Evolutionary conservation across 805 yeast genomes (phyloP).

Genomic region (Ogataea corticis): DNA sequence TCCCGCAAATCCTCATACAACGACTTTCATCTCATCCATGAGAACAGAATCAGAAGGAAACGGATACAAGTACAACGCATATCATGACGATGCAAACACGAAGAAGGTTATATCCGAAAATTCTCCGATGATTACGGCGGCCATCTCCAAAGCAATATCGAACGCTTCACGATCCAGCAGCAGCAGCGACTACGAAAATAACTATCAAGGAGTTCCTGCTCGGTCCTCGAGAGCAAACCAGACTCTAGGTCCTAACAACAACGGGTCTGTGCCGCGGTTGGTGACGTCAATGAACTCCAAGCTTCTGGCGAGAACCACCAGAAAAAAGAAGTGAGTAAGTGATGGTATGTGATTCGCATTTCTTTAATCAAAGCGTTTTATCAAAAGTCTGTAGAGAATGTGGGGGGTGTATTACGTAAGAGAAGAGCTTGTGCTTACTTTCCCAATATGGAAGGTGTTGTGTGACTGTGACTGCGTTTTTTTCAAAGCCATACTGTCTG

Average conservation of each 20-base stretch:
- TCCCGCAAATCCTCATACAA: slow-evolving; percentile 15
- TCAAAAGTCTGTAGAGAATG: too few relatives aligned
- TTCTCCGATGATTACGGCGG: slow-evolving; percentile 37
- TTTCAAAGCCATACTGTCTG: background rate
- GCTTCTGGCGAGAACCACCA: slow-evolving; percentile 55
- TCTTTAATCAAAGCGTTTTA: too few relatives aligned
- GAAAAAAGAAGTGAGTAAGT: slow-evolving; percentile 38
- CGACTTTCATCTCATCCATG: slow-evolving; percentile 22
- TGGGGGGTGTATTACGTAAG: too few relatives aligned
- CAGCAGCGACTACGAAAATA: slow-evolving; percentile 5
- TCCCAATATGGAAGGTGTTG: background rate
- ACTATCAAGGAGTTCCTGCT: background rate
- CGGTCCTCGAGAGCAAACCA: slow-evolving; percentile 1
- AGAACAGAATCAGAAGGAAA: slow-evolving; percentile 13
- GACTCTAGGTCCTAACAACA: background rate
- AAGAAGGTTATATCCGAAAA: slow-evolving; percentile 23
- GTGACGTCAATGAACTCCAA: slow-evolving; percentile 63
- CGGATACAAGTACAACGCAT: background rate
- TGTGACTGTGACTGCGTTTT: slow-evolving; percentile 22
- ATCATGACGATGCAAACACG: slow-evolving; percentile 14
- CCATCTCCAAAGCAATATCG: slow-evolving; percentile 34
- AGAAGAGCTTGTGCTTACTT: background rate
- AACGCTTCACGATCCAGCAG: slow-evolving; percentile 15
- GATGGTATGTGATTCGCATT: too few relatives aligned
- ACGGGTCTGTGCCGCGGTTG: slow-evolving; percentile 22